Evolutionary conservation across 805 yeast genomes (phyloP).

Genomic region (Teunomyces gatunensis): DNA sequence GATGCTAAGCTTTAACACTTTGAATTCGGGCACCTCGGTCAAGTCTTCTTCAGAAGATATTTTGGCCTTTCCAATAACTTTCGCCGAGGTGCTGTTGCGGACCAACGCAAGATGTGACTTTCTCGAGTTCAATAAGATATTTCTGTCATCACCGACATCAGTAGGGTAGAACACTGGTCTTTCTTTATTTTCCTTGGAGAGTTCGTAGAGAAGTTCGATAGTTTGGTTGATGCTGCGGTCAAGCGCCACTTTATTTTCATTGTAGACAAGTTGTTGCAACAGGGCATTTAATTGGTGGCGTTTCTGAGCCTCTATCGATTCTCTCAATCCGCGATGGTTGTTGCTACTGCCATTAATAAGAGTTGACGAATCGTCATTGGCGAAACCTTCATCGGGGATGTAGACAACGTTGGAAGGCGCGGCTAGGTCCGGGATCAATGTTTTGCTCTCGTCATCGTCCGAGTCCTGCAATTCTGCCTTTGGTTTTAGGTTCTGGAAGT

Average conservation of each 20-base stretch:
- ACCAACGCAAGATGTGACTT: slow-evolving; percentile 54
- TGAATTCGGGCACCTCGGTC: slow-evolving; percentile 42
- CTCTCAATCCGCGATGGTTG: not conserved
- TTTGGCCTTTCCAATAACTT: slow-evolving; percentile 16
- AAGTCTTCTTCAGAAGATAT: slow-evolving; percentile 11
- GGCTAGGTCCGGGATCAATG: slow-evolving; percentile 7
- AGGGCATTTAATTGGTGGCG: slow-evolving; percentile 42
- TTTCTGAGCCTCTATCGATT: not conserved
- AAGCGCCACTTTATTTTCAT: slow-evolving; percentile 64
- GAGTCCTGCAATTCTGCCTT: not conserved
- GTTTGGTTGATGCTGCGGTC: slow-evolving; percentile 59
- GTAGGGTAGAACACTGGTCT: slow-evolving; percentile 67
- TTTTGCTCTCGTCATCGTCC: slow-evolving; percentile 11
- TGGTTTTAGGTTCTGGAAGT: slow-evolving; percentile 3
- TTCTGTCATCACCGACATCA: slow-evolving; percentile 29
- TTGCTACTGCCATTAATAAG: slow-evolving; percentile 25
- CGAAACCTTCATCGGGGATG: slow-evolving; percentile 31
- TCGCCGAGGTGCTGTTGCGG: slow-evolving; percentile 30
- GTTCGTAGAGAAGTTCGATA: slow-evolving; percentile 47
- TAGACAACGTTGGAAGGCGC: slow-evolving; percentile 24
- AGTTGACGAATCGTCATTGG: slow-evolving; percentile 29
- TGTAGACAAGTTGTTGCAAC: slow-evolving; percentile 71
- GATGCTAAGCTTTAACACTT: slow-evolving; percentile 61
- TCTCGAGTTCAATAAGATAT: slow-evolving; percentile 43
- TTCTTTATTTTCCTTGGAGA: slow-evolving; percentile 53